These are phyloP conservation scores for Blastobotrys malaysiensis DNA, from an alignment of 1,139 yeast species.

Conservation along the genomic window DNA sequence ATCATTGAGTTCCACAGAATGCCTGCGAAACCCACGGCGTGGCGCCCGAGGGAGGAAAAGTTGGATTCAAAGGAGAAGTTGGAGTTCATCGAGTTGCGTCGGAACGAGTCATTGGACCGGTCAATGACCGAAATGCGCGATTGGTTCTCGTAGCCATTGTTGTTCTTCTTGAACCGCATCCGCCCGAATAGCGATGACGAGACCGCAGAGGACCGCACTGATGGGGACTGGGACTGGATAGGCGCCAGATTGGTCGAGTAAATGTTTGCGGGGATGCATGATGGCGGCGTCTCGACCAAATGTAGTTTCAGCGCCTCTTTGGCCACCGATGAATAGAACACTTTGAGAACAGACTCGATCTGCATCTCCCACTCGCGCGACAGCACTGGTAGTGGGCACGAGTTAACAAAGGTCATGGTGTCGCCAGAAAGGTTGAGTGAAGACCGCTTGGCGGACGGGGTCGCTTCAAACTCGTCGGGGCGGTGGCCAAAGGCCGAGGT, in stretches of 20 bases:
- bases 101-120: constrained; percentile 16
- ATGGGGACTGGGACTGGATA: constrained; percentile 14
- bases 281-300: constrained; percentile 18
- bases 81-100: constrained; percentile 29
- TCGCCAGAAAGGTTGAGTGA: constrained; percentile 10
- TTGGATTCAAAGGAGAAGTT: constrained; percentile 27
- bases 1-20: constrained; percentile 32
- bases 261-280: constrained; percentile 11
- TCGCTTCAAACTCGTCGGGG: background rate
- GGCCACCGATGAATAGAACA: constrained; percentile 26
- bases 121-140: constrained; percentile 22
- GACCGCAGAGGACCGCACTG: constrained; percentile 10
- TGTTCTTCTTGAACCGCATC: constrained; percentile 19
- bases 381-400: constrained; percentile 11
- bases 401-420: constrained; percentile 22
- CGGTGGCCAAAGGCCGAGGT: background rate
- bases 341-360: constrained; percentile 24
- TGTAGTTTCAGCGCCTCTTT: constrained; percentile 28
- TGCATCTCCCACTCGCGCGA: constrained; percentile 27
- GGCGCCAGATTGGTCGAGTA: constrained; percentile 6
- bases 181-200: constrained; percentile 24
- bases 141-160: constrained; percentile 22
- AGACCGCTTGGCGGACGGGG: background rate
- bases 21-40: constrained; percentile 35
- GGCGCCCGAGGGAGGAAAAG: constrained; percentile 24